Evolutionary conservation across 1,284 basidiomycete genomes (phyloP).

Genomic region (Meira nashicola): DNA sequence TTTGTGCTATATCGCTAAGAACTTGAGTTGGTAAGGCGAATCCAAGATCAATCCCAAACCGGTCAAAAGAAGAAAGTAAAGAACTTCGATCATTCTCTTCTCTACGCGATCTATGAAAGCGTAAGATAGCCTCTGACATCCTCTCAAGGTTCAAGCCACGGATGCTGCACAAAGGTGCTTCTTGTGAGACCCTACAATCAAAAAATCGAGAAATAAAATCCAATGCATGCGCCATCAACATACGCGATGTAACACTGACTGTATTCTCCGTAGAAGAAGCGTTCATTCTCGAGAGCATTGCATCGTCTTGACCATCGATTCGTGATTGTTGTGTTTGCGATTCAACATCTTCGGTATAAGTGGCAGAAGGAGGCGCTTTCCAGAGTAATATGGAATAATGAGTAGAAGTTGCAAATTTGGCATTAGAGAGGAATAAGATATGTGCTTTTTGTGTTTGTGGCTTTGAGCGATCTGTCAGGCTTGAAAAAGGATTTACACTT

Average conservation of each 20-base stretch:
- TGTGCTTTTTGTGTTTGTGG: not conserved
- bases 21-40: conserved; percentile 1
- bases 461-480: not conserved
- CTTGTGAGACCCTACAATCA: not conserved
- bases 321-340: too few species aligned
- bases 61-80: too few species aligned
- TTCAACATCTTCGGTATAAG: not conserved
- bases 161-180: conserved; percentile 1
- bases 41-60: not conserved
- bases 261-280: not conserved
- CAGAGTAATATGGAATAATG: conserved; percentile 4
- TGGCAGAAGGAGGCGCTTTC: conserved; percentile 4
- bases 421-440: not conserved
- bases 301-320: not conserved
- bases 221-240: conserved; percentile 1
- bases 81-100: not conserved
- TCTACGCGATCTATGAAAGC: not conserved
- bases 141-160: conserved; percentile 3
- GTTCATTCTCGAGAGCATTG: not conserved
- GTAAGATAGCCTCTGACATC: not conserved
- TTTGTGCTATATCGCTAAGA: not conserved
- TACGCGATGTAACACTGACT: not conserved
- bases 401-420: not conserved
- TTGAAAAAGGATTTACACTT: not conserved
- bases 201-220: not conserved